phyloP scores from a whole-genome alignment of 2,329 filamentous ascomycete species.

The Pseudogymnoascus sp. region DNA sequence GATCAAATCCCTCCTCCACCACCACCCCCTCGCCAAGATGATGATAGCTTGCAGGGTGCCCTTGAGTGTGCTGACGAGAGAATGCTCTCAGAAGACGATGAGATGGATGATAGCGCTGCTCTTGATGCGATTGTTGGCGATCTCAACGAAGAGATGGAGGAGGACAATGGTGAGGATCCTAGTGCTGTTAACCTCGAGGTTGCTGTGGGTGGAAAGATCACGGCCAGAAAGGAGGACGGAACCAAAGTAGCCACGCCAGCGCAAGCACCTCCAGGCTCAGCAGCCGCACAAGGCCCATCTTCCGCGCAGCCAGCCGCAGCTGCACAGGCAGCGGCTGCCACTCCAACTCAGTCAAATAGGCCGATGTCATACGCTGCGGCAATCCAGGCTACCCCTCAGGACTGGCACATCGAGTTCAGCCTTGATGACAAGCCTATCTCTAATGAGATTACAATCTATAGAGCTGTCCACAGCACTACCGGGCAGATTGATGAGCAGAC shows the following conservation, averaged over 20 bases:
- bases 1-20: conserved; percentile 38
- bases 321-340: conserved; percentile 29
- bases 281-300: conserved; percentile 33
- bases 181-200: conserved; percentile 89
- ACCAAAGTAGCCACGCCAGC: conserved; percentile 77
- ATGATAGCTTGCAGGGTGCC: conserved; percentile 57
- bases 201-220: conserved; percentile 76
- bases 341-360: conserved; percentile 46
- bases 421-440: conserved; percentile 75
- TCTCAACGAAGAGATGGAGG: conserved; percentile 74
- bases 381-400: conserved; percentile 70
- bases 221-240: conserved; percentile 84
- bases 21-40: conserved; percentile 46
- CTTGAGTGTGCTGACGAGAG: conserved; percentile 92
- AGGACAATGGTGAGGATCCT: conserved; percentile 63
- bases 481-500: conserved; percentile 54
- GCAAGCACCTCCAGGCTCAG: conserved; percentile 41
- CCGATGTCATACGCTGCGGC: conserved; percentile 78
- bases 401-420: conserved; percentile 97
- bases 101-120: conserved; percentile 55
- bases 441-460: conserved; percentile 92
- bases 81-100: conserved; percentile 66
- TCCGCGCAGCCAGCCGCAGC: conserved; percentile 28
- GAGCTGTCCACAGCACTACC: conserved; percentile 65
- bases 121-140: conserved; percentile 87